Base-by-base conservation (phyloP, 2,329 filamentous ascomycete species). In the Nemania bipapillata region DNA sequence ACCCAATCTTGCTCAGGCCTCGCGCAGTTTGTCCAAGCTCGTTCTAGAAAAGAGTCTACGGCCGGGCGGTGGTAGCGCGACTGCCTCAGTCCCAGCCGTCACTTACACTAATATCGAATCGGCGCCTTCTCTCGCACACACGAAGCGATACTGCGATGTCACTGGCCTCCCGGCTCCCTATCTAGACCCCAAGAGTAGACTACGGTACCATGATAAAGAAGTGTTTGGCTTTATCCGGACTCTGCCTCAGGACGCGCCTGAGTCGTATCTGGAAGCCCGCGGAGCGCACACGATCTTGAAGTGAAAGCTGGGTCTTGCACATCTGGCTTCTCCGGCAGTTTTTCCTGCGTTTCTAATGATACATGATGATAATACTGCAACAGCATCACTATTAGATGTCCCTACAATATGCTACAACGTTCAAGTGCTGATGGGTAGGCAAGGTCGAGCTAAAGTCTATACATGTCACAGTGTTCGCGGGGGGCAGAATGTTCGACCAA, bases 91-190 rank as follows among this genome's bases (percentile, higher is more conserved):
- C 0, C 92, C 92, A 0, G 88, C 86, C 35, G 92, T 92, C 35
- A 97, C 96, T 0, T 99, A 98, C 80, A 97, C 93, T 6, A 98
- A 97, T 78, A 96, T 99, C 71, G 96, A 98, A 80, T 94, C 93
- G 55, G 95, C 96, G 2, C 96, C 96, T 45, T 96, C 92, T 66
- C 84, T 98, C 75, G 91, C 91, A 58, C 91, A 93, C 73, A 88
- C 92, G 77, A 94, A 91, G 81, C 92, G 91, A 76, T 99, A 98
- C 81, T 99, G 96, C 83, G 96, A 99, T 80, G 88, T 99, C 75
- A 99, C 96, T 0, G 96, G 96, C 1, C 83, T 99, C 72, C 89
- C 93, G n/a, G 93, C 94, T 32, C 91, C 92, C 5, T 99, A 99
- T 79, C 89, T 92, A 35, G 96, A 99, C 79, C 96, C 96, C 2